Evolutionary conservation across 257 asterid species (phyloP), one percentile per base, ranked within the genome.

Genomic region (Primulina tabacum): DNA sequence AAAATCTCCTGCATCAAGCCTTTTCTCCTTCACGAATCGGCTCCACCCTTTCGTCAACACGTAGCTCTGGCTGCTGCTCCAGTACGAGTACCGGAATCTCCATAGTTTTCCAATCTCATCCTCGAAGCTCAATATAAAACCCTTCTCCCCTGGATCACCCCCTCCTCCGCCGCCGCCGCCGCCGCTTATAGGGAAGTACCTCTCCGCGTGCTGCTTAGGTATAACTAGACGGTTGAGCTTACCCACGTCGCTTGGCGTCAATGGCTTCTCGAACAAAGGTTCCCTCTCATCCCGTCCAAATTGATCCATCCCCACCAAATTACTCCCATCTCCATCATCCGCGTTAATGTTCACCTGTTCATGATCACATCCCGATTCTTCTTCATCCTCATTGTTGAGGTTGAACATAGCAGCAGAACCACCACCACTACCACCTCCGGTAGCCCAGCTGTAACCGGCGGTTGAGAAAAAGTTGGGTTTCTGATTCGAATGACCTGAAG

Each of bases 41-140:
- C 98, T 92, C 98, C 98, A 92, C 0, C 98, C 98, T 68, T 92
- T 92, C 0, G 98, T 92, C 67, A 92, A 77, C 10, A 92, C 98
- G 37, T 92, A 92, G 80, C 98, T 92, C 70, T 92, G 98, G 79
- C 98, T 92, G 18, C 98, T 92, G 26, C 84, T 92, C 98, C 98
- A 92, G 37, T 92, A 92, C 1, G 98, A 92, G 71, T 92, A 92
- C 18, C 98, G 73, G 43, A 92, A 92, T 56, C 89, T 71, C 98
- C 98, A 92, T 1, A 88, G 67, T 56, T 90, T 92, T 0, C 96
- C 98, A 2, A 65, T 34, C 74, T 90, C 96, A 26, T 92, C 98
- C 56, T 90, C 98, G 71, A 92, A 92, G 33, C 87, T 85, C 40
- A 92, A 72, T 0, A 90, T 73, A 71, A 92, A 26, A 0, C 97